Evolutionary conservation across 495 filamentous ascomycete species (phyloP).

Genomic region (Pyrenula aspistea): DNA sequence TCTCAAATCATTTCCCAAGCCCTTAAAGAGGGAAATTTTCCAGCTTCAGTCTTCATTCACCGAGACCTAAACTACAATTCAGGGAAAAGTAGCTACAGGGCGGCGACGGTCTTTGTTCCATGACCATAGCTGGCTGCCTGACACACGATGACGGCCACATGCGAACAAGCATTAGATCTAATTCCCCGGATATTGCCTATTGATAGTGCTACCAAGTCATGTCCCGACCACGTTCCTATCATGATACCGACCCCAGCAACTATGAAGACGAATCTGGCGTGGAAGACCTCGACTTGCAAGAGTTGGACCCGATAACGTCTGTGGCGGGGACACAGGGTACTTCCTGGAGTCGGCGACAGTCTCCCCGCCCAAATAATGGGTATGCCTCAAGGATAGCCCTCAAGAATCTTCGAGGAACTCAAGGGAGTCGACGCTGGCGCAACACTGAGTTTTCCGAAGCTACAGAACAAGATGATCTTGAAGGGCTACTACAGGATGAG

Average conservation of each 20-base stretch:
- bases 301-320: constrained; percentile 49
- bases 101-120: not conserved
- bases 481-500: constrained; percentile 39
- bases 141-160: not conserved
- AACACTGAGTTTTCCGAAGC: constrained; percentile 24
- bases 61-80: no score
- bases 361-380: constrained; percentile 25
- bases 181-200: not conserved
- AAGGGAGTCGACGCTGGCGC: constrained; percentile 48
- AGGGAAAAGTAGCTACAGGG: no score
- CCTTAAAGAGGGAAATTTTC: no score
- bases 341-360: constrained; percentile 27
- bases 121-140: not conserved
- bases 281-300: constrained; percentile 52
- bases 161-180: not conserved
- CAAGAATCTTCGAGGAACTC: constrained; percentile 56
- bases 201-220: not conserved
- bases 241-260: not conserved
- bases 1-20: no score
- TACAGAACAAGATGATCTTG: constrained; percentile 41
- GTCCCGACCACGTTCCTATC: not conserved
- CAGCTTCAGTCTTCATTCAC: no score
- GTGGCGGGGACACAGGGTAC: constrained; percentile 19
- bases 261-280: constrained; percentile 19
- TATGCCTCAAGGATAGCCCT: constrained; percentile 53